phyloP scores from a whole-genome alignment of 306 rosid species.

The Casuarina glauca region DNA sequence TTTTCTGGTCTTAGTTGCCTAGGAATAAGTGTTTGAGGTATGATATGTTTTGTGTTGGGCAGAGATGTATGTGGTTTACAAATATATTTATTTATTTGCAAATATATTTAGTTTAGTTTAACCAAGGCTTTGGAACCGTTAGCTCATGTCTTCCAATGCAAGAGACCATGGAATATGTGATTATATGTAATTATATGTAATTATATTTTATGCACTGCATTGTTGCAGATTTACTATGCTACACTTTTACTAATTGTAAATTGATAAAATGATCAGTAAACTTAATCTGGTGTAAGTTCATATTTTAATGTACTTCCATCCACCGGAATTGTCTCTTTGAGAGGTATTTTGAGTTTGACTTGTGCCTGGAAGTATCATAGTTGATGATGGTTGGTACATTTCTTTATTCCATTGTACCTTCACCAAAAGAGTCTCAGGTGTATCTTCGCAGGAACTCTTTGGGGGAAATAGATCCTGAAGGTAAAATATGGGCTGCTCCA shows the following conservation, averaged over 20 bases:
- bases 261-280: neutral
- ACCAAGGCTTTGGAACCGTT: too few species aligned
- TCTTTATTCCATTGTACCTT: neutral
- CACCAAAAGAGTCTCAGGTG: slow-evolving; percentile 62
- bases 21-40: too few species aligned
- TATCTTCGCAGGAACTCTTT: slow-evolving; percentile 80
- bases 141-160: too few species aligned
- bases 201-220: neutral
- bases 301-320: neutral
- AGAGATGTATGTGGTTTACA: too few species aligned
- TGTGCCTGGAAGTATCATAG: neutral
- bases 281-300: neutral
- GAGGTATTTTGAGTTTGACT: neutral
- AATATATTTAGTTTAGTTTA: too few species aligned
- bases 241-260: neutral
- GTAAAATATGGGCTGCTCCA: slow-evolving; percentile 87
- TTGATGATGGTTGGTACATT: neutral
- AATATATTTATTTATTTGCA: too few species aligned
- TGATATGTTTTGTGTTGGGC: too few species aligned
- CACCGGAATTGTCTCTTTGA: neutral
- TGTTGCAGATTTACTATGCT: neutral
- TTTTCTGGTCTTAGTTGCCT: too few species aligned
- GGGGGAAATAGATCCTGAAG: slow-evolving; percentile 71
- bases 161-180: too few species aligned
- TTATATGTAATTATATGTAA: too few species aligned